Percentiles rank a stretch among this genome's conserved stretches.
Evolutionary conservation across 768 basidiomycete genomes (phyloP).

Genomic region (Hypholoma sublateritium): DNA sequence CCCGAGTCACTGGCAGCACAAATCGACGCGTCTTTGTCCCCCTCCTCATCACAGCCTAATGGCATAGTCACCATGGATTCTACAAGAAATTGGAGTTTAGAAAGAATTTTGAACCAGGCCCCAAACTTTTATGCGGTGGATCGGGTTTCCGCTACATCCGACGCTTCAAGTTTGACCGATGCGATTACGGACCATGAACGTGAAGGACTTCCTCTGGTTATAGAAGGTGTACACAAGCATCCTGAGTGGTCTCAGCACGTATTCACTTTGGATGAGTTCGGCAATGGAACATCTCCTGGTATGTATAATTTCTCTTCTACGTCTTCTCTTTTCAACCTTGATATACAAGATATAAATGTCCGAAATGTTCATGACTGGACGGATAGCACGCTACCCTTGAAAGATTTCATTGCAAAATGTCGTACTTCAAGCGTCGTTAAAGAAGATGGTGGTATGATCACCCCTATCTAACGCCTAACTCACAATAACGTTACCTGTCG

Average conservation of each 20-base stretch:
- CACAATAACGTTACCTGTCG: background rate
- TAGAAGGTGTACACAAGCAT: slow-evolving; percentile 59
- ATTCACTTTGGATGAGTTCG: slow-evolving; percentile 60
- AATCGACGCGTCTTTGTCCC: background rate
- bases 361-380: slow-evolving; percentile 62
- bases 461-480: background rate
- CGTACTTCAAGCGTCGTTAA: slow-evolving; percentile 21
- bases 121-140: slow-evolving; percentile 37
- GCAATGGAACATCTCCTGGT: slow-evolving; percentile 23
- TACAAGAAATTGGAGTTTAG: slow-evolving; percentile 52
- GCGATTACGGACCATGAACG: slow-evolving; percentile 47
- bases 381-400: slow-evolving; percentile 52
- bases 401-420: slow-evolving; percentile 51
- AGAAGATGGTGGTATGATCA: slow-evolving; percentile 26
- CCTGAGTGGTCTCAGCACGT: slow-evolving; percentile 51
- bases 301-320: background rate
- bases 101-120: slow-evolving; percentile 34
- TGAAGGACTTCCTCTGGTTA: slow-evolving; percentile 59
- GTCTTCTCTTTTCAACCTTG: background rate
- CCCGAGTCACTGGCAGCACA: background rate
- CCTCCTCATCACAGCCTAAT: background rate
- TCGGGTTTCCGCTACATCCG: slow-evolving; percentile 28
- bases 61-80: slow-evolving; percentile 24
- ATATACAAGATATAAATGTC: slow-evolving; percentile 48
- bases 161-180: slow-evolving; percentile 28